Base-by-base conservation (phyloP, 371 early-diverging fungal species). In the Mucor indicus region DNA sequence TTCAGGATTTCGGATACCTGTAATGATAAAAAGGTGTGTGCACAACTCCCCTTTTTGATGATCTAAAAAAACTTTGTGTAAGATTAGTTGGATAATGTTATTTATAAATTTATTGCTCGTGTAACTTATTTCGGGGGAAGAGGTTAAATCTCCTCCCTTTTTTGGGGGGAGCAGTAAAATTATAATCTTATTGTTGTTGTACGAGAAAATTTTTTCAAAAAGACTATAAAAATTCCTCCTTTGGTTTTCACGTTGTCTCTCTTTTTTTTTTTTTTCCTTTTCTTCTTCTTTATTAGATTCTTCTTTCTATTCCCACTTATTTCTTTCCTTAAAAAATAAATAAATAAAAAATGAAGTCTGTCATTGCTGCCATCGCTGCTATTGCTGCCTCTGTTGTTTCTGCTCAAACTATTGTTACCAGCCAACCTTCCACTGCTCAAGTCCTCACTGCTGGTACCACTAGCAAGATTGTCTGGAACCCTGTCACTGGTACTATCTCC, bases 391-490 rank as follows among this genome's bases (percentile, higher is more conserved):
- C 64, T 29, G 51, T 52, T 31, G 68, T 59, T 40, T 60, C 67
- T 55, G 68, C 68, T 42, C 57, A 62, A 39, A 45, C 19, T 9
- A 48, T 44, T 38, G 25, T 29, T 19, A 55, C 63, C 31, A 48
- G 70, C 46, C 43, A 62, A 30, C 70, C 72, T 44, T 43, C 65
- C 11, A n/a, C 32, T 3, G 63, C 65, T 21, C 60, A 67, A 43
- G 55, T 55, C 24, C 51, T 53, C 44, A 61, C 53, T 44, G 75
- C 72, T 44, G 75, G 75, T 48, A 7, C 49, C 17, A 32, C 52
- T 25, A 59, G 62, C 40, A 39, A 51, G 38, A 69, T 75, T 45
- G 56, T 51, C 38, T 75, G 75, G 75, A 20, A 42, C 32, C 50
- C 57, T 31, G 48, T 47, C 31, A 51, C 64, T 33, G 62, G 50